phyloP scores from a whole-genome alignment of 768 basidiomycete species.

The Hirschioporus abietinus region DNA sequence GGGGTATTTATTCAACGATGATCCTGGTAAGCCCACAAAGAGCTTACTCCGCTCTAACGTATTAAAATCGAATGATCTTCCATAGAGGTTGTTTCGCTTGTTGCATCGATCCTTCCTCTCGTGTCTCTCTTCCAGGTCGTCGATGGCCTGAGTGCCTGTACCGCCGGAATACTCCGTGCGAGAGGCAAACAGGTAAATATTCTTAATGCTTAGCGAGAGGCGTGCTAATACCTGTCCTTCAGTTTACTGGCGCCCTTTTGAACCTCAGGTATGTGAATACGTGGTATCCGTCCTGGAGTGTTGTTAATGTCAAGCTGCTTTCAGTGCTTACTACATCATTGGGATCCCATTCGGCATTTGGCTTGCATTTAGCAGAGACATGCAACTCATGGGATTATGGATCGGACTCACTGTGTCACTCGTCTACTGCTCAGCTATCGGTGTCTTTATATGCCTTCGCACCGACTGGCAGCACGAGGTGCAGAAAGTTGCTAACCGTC shows the following conservation, averaged over 20 bases:
- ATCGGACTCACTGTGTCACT: slow-evolving; percentile 70
- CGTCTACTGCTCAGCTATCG: slow-evolving; percentile 48
- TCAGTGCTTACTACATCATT: slow-evolving; percentile 71
- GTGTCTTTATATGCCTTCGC: slow-evolving; percentile 45
- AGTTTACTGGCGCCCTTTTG: slow-evolving; percentile 71
- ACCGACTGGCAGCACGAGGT: slow-evolving; percentile 73
- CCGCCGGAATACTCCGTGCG: slow-evolving; percentile 76
- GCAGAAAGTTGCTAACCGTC: slow-evolving; percentile 47
- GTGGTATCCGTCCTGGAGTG: slow-evolving; percentile 9
- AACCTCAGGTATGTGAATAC: slow-evolving; percentile 56
- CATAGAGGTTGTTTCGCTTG: slow-evolving; percentile 50
- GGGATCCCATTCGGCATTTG: slow-evolving; percentile 80
- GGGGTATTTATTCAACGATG: slow-evolving; percentile 57
- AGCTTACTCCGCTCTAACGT: not conserved
- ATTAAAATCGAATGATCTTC: not conserved
- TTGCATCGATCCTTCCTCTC: slow-evolving; percentile 67
- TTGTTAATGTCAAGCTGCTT: not conserved
- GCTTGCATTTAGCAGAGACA: slow-evolving; percentile 57
- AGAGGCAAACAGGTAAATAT: slow-evolving; percentile 61
- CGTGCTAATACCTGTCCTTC: slow-evolving; percentile 6
- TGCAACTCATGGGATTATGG: slow-evolving; percentile 77
- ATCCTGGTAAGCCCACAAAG: slow-evolving; percentile 39
- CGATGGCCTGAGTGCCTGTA: slow-evolving; percentile 67
- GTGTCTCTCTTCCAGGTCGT: slow-evolving; percentile 82
- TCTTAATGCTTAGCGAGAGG: not conserved